Evolutionary conservation across 2,329 filamentous ascomycete species (phyloP).

Genomic region (Fusarium caatingaense): DNA sequence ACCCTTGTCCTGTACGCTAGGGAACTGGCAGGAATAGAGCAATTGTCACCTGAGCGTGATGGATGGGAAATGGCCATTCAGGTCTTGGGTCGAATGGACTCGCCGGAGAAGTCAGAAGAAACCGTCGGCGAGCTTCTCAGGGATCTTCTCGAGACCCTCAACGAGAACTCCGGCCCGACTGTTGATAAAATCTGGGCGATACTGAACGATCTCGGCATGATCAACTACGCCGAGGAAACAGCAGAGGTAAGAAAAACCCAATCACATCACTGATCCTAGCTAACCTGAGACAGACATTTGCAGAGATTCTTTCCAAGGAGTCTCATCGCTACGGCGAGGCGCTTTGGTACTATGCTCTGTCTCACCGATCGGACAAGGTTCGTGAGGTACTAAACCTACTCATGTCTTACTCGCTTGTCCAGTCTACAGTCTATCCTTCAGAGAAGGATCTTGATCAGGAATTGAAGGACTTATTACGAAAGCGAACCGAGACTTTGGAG

Average conservation of each 20-base stretch:
- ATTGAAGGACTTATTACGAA: slow-evolving; percentile 75
- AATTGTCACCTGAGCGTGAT: slow-evolving; percentile 64
- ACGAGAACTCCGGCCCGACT: slow-evolving; percentile 74
- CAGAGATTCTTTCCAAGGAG: slow-evolving; percentile 77
- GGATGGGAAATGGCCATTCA: slow-evolving; percentile 93
- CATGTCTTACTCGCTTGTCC: slow-evolving; percentile 86
- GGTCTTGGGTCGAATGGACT: slow-evolving; percentile 83
- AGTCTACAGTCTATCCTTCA: slow-evolving; percentile 83
- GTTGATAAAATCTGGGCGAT: slow-evolving; percentile 86
- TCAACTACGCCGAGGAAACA: slow-evolving; percentile 80
- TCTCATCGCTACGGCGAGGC: slow-evolving; percentile 86
- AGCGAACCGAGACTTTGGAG: slow-evolving; percentile 77
- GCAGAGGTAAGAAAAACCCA: slow-evolving; percentile 73
- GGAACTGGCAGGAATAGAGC: slow-evolving; percentile 68
- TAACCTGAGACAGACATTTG: slow-evolving; percentile 74
- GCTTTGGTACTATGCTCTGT: slow-evolving; percentile 89
- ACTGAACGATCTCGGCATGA: slow-evolving; percentile 81
- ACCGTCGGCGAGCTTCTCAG: slow-evolving; percentile 78
- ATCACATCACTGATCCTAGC: slow-evolving; percentile 4
- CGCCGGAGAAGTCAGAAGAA: slow-evolving; percentile 75
- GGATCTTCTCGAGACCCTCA: slow-evolving; percentile 69
- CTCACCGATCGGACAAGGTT: slow-evolving; percentile 81
- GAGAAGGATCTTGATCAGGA: slow-evolving; percentile 77
- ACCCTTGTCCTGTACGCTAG: slow-evolving; percentile 82
- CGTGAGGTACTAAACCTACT: slow-evolving; percentile 88